phyloP scores from a whole-genome alignment of 805 yeast species.

The Yarrowia porcina region DNA sequence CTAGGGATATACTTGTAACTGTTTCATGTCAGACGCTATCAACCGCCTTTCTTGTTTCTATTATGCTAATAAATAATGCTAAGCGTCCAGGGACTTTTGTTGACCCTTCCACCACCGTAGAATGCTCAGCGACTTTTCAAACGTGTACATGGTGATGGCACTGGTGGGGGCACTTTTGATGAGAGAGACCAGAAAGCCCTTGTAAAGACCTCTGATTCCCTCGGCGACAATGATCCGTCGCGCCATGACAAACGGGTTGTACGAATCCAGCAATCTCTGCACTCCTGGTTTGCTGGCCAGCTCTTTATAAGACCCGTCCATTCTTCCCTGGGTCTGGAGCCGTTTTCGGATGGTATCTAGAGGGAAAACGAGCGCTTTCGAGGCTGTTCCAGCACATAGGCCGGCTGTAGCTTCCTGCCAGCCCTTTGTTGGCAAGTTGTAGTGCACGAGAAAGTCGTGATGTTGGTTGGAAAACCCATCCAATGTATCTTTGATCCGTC shows the following conservation, averaged over 20 bases:
- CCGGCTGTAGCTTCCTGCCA: constrained; percentile 58
- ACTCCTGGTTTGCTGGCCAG: constrained; percentile 26
- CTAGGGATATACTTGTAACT: too few relatives aligned
- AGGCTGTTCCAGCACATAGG: constrained; percentile 66
- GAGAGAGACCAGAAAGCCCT: constrained; percentile 68
- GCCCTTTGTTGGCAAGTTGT: constrained; percentile 30
- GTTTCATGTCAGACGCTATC: too few relatives aligned
- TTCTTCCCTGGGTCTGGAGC: constrained; percentile 57
- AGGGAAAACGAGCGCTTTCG: constrained; percentile 79
- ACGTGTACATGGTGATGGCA: constrained; percentile 64
- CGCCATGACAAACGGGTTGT: constrained; percentile 35
- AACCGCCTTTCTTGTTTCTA: too few relatives aligned
- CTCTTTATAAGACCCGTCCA: constrained; percentile 29
- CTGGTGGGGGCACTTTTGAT: constrained; percentile 71
- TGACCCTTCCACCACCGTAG: constrained; percentile 29
- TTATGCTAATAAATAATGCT: constrained; percentile 24
- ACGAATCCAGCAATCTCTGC: constrained; percentile 30
- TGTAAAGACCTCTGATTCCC: constrained; percentile 67
- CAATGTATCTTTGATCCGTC: constrained; percentile 43
- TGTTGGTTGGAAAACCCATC: constrained; percentile 27
- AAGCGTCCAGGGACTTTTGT: neutral
- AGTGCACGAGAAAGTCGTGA: neutral
- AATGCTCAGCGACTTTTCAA: constrained; percentile 44
- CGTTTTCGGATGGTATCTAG: constrained; percentile 79
- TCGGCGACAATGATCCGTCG: constrained; percentile 48